A percentile compares a stretch with the other conserved stretches of the same genome.
Conservation (phyloP, 192 early-diverging fungal species). For the Linnemannia exigua region DNA sequence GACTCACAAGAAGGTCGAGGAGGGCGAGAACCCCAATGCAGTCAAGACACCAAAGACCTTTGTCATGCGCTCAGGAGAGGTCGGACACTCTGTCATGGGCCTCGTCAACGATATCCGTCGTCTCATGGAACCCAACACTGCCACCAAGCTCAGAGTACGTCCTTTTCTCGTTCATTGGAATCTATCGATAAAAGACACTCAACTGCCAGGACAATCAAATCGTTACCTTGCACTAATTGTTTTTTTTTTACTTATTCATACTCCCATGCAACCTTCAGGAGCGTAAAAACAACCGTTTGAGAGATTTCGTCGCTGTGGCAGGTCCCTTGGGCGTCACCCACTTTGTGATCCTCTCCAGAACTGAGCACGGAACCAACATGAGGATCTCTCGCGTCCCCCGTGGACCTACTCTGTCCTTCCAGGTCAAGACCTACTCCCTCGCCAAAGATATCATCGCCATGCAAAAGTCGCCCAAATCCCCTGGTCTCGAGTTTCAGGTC, state of each 20-base stretch:
- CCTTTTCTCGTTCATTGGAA: background rate
- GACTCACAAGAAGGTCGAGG: slow-evolving; percentile 55
- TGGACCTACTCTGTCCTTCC: slow-evolving; percentile 94
- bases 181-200: background rate
- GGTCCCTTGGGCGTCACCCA: slow-evolving; percentile 90
- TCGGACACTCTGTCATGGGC: slow-evolving; percentile 80
- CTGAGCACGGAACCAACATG: slow-evolving; percentile 85
- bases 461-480: slow-evolving; percentile 84
- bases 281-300: slow-evolving; percentile 90
- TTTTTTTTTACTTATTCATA: background rate
- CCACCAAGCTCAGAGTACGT: slow-evolving; percentile 83
- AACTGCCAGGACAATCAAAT: background rate
- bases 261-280: slow-evolving; percentile 66
- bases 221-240: background rate
- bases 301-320: slow-evolving; percentile 93
- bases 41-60: slow-evolving; percentile 84
- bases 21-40: slow-evolving; percentile 62
- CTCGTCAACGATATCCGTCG: slow-evolving; percentile 88
- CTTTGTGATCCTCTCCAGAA: slow-evolving; percentile 89
- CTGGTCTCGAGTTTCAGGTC: slow-evolving; percentile 81
- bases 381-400: slow-evolving; percentile 89
- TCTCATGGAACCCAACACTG: slow-evolving; percentile 97
- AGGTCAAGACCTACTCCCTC: slow-evolving; percentile 84
- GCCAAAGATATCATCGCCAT: slow-evolving; percentile 85
- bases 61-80: slow-evolving; percentile 91